Evolutionary conservation across 2,329 filamentous ascomycete species (phyloP), one percentile per base, ranked within the genome.

Genomic region (Alternaria infectoria): DNA sequence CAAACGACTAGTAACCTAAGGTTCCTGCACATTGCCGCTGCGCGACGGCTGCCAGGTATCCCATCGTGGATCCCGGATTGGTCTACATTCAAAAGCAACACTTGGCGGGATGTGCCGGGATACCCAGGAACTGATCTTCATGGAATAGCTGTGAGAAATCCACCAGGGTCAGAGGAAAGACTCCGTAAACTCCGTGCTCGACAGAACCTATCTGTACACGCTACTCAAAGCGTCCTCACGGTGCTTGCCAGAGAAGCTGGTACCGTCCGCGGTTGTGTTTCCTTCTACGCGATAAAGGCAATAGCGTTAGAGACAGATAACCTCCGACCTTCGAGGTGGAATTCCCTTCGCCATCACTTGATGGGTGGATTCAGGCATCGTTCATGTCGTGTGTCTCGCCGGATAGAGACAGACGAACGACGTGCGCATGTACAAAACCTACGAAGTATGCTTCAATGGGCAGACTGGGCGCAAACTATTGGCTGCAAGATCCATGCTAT

Each of bases 251-350:
- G 7, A 8, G 21, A 46, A 9, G 15, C 44, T 5, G 44, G 44
- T 8, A 12, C 5, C 7, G 15, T 46, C 6, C 15, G 44, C 44
- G 44, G 44, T 23, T 46, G 21, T 4, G 3, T 46, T 5, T 46
- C 19, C 8, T 46, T 46, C 3, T 36, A 0, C 3, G 7, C 1
- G 6, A n/a, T n/a, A n/a, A 36, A 3, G 32, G 13, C 1, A 0
- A 36, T 6, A 36, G 32, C 32, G 4, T n/a, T 36, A 2, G 32
- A 36, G 32, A 32, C 30, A 13, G 30, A 32, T 6, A n/a, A n/a
- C n/a, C n/a, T n/a, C n/a, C n/a, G n/a, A n/a, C n/a, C n/a, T n/a
- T n/a, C n/a, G n/a, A n/a, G n/a, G n/a, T n/a, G n/a, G n/a, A n/a
- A n/a, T n/a, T n/a, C n/a, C n/a, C n/a, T n/a, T n/a, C n/a, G n/a